Base-by-base conservation (phyloP, 208 protist genomes). In the Crithidia thermophila region DNA sequence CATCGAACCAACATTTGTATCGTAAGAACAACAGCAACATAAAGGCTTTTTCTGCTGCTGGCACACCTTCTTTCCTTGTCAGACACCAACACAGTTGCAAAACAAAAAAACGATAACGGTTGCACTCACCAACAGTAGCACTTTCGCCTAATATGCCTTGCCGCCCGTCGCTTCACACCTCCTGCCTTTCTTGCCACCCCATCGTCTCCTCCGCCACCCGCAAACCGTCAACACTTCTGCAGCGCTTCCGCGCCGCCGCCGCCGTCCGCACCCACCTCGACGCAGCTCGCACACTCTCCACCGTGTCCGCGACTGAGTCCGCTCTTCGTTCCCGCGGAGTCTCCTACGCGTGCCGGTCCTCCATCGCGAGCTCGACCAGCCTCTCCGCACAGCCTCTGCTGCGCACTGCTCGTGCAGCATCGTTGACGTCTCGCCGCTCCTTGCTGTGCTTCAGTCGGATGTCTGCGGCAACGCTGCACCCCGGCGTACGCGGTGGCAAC, bases 391-490 rank as follows among this genome's bases (percentile, higher is more conserved):
- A 10, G 40, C 36, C 40, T 7, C 39, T 49, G 55, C 10, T 63
- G n/a, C 31, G 27, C 23, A 43, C 31, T 18, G 33, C 51, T 6
- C 10, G 25, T 16, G 25, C 34, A 7, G 31, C 60, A 33, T 56
- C 16, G 30, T n/a, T 34, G 25, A 34, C 39, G 39, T 43, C 13
- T 18, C 43, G 40, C 28, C 43, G 5, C 51, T 57, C 20, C n/a
- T 11, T 9, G 7, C 52, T 63, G 51, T 30, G 37, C 21, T 20
- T 21, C 14, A 64, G 63, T 39, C 10, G 3, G 43, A 77, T 73
- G 69, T 63, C 69, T 11, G 53, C 71, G 1, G 60, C 75, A 2
- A 77, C 70, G 3, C 65, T 82, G 16, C 76, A 82, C 52, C 59
- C 72, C n/a, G 76, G 76, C 40, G 64, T 67, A 5, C 27, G 14